Base-by-base conservation (phyloP, 78 protist genomes). In the Polysphondylium violaceum region DNA sequence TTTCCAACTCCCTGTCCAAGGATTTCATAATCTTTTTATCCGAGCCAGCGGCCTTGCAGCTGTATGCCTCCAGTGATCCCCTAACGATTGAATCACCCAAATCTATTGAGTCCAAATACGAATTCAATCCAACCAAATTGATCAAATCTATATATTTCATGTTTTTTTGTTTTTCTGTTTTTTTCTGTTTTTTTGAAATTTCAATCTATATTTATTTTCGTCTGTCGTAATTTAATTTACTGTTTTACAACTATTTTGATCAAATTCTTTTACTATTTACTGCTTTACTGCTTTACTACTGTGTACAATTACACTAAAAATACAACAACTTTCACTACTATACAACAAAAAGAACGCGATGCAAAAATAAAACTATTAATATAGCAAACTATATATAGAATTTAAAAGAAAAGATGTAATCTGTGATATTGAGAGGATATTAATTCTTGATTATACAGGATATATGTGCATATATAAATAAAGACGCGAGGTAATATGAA, bases 141-240 rank as follows among this genome's bases (percentile, higher is more conserved):
- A 71, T 55, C 25, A 72, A 69, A 44, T 83, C 91, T 33, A 83
- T 55, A 59, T 83, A 83, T 58, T 83, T 83, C 89, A 81, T 81
- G 35, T 31, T 73, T 21, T 25, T 8, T 6, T 67, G 3, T 41
- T 21, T 41, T 0, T 11, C 14, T 41, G 11, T 43, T 6, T 27
- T 25, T 43, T 29, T 68, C 27, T 25, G 8, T 17, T 1, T 65
- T 40, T 38, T n/a, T 2, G 7, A 47, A 11, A 47, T 47, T 47
- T 47, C n/a, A n/a, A n/a, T n/a, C n/a, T n/a, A n/a, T n/a, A n/a
- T n/a, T n/a, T n/a, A n/a, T n/a, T n/a, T n/a, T n/a, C n/a, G n/a
- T n/a, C n/a, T n/a, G n/a, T n/a, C n/a, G 12, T 33, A 33, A 27
- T 33, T 33, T 7, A 63, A 8, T 38, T n/a, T 4, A 64, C n/a